phyloP scores from a whole-genome alignment of 2,329 filamentous ascomycete genomes.

The Microsporum ferrugineum region DNA sequence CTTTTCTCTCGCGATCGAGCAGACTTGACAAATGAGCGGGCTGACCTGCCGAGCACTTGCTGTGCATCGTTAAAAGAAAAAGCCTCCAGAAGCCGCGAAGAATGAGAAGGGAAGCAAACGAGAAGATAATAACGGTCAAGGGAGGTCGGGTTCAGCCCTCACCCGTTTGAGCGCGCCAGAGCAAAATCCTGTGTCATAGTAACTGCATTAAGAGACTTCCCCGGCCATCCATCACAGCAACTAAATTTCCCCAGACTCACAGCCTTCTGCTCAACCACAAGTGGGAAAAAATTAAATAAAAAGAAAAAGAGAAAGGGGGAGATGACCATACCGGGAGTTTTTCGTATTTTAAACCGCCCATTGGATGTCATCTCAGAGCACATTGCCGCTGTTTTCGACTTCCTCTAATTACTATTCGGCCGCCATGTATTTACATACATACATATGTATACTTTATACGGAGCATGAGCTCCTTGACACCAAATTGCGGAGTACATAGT shows the following conservation, averaged over 20 bases:
- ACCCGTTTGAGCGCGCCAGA: background rate
- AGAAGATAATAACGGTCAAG: background rate
- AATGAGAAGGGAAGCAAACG: background rate
- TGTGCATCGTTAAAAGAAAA: background rate
- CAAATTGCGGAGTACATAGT: background rate
- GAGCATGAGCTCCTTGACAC: background rate
- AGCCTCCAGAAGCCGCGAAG: background rate
- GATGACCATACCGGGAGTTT: background rate
- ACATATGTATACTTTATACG: background rate
- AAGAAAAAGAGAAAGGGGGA: background rate
- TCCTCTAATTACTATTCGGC: background rate
- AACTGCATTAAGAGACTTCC: background rate
- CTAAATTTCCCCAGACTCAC: background rate
- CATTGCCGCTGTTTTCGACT: background rate
- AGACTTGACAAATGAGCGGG: background rate
- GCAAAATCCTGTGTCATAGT: constrained; percentile 1
- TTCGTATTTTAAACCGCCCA: background rate
- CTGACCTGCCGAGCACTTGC: background rate
- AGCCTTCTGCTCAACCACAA: background rate
- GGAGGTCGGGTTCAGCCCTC: background rate
- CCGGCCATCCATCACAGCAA: background rate
- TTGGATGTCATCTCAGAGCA: background rate
- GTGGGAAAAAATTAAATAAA: background rate
- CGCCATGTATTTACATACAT: background rate
- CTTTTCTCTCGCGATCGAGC: background rate